Evolutionary conservation across 2,329 filamentous ascomycete species (phyloP), one percentile per base, ranked within the genome.

Genomic region (Neoarthrinium moseri): DNA sequence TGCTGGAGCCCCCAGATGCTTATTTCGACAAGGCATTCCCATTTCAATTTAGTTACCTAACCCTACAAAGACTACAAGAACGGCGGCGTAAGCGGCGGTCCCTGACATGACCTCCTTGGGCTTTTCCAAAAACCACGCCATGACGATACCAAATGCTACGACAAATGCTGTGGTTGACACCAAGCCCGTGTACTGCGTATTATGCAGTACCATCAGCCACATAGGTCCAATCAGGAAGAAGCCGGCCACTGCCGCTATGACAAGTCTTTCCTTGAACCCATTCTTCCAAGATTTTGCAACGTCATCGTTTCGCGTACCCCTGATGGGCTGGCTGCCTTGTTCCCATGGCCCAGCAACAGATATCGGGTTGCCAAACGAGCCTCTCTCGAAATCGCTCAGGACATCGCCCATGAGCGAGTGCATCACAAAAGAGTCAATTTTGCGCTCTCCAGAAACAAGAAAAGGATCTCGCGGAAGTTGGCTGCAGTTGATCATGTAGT

Each of bases 191-290:
- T 47, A 45, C 2, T 42, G 29, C 2, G 20, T 30, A 18, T 39
- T 47, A 6, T 42, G 46, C 13, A 53, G 20, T 13, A 58, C 47
- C 56, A 58, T 58, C 7, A 58, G 32, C 52, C 52, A 56, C 56
- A 58, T 57, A 2, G 52, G 55, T 11, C 42, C 51, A 8, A 56
- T 49, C 8, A 56, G 48, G 33, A 58, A 54, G 7, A 32, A 21
- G 5, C 47, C 51, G 18, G 39, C 56, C 33, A 47, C 20, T 5
- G 43, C 35, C 4, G 46, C 46, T 4, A 45, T 43, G 3, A 27
- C n/a, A 6, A 53, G 15, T n/a, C 49, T 40, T 11, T 47, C 10
- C 26, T 33, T 41, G 30, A 49, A 46, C 4, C 22, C 27, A 5
- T 24, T 27, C 8, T 35, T 27, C 35, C 24, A 41, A 6, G 43